Conservation (phyloP, 306 rosid genomes). For the Albizia julibrissin region DNA sequence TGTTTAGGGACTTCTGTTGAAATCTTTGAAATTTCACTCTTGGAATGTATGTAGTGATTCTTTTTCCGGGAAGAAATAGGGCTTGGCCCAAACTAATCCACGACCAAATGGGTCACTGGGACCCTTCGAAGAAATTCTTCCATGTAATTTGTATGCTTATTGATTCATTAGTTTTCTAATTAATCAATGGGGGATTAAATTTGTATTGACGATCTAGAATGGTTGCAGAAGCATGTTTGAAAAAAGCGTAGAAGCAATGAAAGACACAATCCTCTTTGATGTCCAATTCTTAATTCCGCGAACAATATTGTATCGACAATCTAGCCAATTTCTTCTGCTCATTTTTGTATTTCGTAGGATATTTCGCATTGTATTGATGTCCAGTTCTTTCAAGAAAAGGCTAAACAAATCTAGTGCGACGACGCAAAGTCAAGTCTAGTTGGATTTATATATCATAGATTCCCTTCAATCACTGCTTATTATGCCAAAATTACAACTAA, state of each 20-base stretch:
- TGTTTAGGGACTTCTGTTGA: slow-evolving; percentile 25
- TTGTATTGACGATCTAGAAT: slow-evolving; percentile 33
- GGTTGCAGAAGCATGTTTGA: not conserved
- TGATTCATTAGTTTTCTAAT: slow-evolving; percentile 35
- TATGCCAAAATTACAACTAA: too few relatives aligned
- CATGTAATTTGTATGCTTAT: slow-evolving; percentile 29
- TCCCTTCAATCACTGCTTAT: not conserved
- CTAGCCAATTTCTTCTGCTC: not conserved
- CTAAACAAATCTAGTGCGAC: too few relatives aligned
- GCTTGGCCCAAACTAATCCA: not conserved
- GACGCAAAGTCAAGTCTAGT: too few relatives aligned
- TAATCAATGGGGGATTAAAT: slow-evolving; percentile 19
- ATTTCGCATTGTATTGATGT: not conserved
- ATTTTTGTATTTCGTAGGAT: not conserved
- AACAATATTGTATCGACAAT: not conserved
- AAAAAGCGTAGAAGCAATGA: too few relatives aligned
- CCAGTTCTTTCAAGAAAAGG: not conserved
- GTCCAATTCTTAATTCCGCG: slow-evolving; percentile 10
- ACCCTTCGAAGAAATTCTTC: not conserved
- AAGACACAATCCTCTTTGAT: not conserved
- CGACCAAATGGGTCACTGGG: not conserved
- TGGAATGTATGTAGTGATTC: slow-evolving; percentile 14
- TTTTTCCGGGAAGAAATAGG: not conserved
- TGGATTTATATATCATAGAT: not conserved
- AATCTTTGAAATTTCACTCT: slow-evolving; percentile 24